Evolutionary conservation across 2,329 filamentous ascomycete genomes (phyloP), one percentile per base, ranked within the genome.

Genomic region (Neoscytalidium dimidiatum): DNA sequence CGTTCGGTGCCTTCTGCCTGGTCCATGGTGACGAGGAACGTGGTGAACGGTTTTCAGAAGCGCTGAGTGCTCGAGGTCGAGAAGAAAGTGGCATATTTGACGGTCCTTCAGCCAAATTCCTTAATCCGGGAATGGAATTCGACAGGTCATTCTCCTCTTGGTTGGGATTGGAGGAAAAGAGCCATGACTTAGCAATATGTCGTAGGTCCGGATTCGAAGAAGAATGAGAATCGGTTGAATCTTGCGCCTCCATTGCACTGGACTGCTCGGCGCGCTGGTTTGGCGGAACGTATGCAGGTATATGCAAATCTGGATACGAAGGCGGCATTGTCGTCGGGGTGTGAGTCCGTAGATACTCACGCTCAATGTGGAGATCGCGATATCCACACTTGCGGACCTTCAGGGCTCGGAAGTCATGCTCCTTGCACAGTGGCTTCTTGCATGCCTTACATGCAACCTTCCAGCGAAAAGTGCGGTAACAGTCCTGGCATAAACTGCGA

Each of bases 361-460:
- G 73, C 70, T 87, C 85, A 23, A 81, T 74, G 29, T 79, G 76
- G 65, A 87, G 78, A 60, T 86, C 84, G 68, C 83, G 78, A 69
- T 82, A 86, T 19, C 85, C 85, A 70, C 85, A 87, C 56, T 86
- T 85, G 41, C 84, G 78, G 29, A 86, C 77, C 62, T 85, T 84
- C 21, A 86, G 77, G 14, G 81, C 84, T 28, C 84, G 81, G 49
- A 87, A 81, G 68, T 87, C 85, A 71, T 87, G 85, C 69, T 86
- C 85, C 69, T 86, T 85, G 73, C 85, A 87, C 28, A 87, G 75
- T 2, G 84, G 80, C 62, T 80, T 84, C 44, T 84, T 84, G 75
- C 85, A 87, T 48, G 78, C 80, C 69, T 84, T 83, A 72, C 85
- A 87, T 43, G 83, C 80, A n/a, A 87, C 81, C 69, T 85, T 86